Evolutionary conservation across 2,329 filamentous ascomycete genomes (phyloP).

Genomic region (Emericellopsis atlantica): DNA sequence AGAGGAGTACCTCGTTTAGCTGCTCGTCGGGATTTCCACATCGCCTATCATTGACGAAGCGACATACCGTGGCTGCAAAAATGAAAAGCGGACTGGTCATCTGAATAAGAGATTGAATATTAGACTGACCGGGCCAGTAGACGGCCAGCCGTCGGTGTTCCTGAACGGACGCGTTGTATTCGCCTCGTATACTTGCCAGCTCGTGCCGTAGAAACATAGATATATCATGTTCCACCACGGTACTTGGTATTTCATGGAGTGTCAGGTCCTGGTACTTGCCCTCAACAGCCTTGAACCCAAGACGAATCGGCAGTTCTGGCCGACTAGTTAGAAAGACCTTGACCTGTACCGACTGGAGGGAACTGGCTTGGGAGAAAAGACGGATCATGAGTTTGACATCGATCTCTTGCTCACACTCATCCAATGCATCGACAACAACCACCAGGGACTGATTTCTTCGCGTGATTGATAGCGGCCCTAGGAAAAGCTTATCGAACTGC

Average conservation of each 20-base stretch:
- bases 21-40: conserved; percentile 4
- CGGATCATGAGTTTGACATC: neutral
- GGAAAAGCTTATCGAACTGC: conserved; percentile 1
- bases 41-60: conserved; percentile 4
- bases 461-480: neutral
- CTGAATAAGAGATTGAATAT: conserved; percentile 6
- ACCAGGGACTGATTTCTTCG: neutral
- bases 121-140: conserved; percentile 2
- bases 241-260: conserved; percentile 17
- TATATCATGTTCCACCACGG: conserved; percentile 21
- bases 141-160: conserved; percentile 1
- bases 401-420: neutral
- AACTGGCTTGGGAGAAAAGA: neutral
- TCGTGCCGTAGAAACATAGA: conserved; percentile 13
- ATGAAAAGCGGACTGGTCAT: conserved; percentile 18
- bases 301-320: conserved; percentile 15
- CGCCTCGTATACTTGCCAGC: conserved; percentile 13
- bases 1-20: conserved; percentile 8
- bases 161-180: conserved; percentile 6
- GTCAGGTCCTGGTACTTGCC: conserved; percentile 16
- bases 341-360: neutral
- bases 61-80: conserved; percentile 14
- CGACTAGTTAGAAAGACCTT: conserved; percentile 1
- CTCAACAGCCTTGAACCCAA: conserved; percentile 16
- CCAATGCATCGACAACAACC: conserved; percentile 1